phyloP scores from a whole-genome alignment of 768 basidiomycete species.

The Podaxis sp. region DNA sequence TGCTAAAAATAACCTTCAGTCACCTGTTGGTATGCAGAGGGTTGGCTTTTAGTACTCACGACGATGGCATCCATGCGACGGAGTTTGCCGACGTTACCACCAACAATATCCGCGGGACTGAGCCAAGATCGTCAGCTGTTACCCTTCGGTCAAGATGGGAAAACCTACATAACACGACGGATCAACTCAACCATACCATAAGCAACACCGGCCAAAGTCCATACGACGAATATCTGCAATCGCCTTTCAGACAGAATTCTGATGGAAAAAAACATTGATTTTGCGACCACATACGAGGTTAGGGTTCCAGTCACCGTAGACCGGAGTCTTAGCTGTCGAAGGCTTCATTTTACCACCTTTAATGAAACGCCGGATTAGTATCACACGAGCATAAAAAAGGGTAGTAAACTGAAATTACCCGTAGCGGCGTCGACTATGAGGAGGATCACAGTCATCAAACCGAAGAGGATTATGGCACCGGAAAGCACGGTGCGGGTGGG shows the following conservation, averaged over 20 bases:
- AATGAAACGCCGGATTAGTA: neutral
- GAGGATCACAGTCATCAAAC: constrained; percentile 30
- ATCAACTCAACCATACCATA: constrained; percentile 38
- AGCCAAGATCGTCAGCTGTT: neutral
- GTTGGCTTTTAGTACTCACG: constrained; percentile 12
- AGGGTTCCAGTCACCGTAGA: constrained; percentile 30
- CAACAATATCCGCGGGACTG: constrained; percentile 34
- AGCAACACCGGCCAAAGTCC: constrained; percentile 31
- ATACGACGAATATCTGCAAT: constrained; percentile 30
- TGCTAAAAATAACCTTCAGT: constrained; percentile 20
- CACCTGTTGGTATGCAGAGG: neutral
- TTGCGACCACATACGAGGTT: constrained; percentile 23
- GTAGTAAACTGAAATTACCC: constrained; percentile 15
- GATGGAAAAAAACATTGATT: neutral
- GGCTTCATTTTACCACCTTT: constrained; percentile 30
- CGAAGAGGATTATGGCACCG: constrained; percentile 26
- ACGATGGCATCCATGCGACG: constrained; percentile 34
- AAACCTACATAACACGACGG: constrained; percentile 31
- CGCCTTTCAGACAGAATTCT: neutral
- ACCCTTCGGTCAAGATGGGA: no score
- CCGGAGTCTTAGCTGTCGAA: constrained; percentile 16
- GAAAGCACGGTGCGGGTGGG: constrained; percentile 32
- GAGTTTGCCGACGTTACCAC: constrained; percentile 31
- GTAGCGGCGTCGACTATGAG: constrained; percentile 32
- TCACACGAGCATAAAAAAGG: neutral